Evolutionary conservation across 2,329 filamentous ascomycete species (phyloP).

Genomic region (Coleophoma cylindrospora): DNA sequence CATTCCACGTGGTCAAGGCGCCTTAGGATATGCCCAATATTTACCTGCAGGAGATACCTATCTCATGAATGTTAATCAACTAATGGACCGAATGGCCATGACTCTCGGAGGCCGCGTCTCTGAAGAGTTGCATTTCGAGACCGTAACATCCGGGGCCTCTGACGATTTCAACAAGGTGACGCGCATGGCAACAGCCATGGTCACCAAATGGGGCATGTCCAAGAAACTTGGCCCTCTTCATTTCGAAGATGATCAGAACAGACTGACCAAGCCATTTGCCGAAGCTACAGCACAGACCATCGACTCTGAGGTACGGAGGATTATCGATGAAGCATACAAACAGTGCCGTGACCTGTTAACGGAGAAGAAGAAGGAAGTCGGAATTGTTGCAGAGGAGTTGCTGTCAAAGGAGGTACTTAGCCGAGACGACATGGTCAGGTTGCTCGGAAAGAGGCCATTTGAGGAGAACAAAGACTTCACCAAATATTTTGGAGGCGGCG

Average conservation of each 20-base stretch:
- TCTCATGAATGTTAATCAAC: slow-evolving; percentile 89
- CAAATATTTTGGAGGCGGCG: slow-evolving; percentile 75
- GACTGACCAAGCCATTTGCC: slow-evolving; percentile 90
- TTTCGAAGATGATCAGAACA: slow-evolving; percentile 78
- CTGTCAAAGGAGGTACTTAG: slow-evolving; percentile 86
- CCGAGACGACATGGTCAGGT: slow-evolving; percentile 84
- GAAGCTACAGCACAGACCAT: slow-evolving; percentile 91
- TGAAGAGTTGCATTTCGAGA: slow-evolving; percentile 95
- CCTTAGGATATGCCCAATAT: slow-evolving; percentile 94
- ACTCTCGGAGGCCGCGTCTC: slow-evolving; percentile 92
- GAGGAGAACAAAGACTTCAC: slow-evolving; percentile 80
- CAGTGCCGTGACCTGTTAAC: slow-evolving; percentile 80
- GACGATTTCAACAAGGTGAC: slow-evolving; percentile 99
- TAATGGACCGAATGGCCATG: slow-evolving; percentile 99
- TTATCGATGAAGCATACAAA: slow-evolving; percentile 88
- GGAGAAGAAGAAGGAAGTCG: slow-evolving; percentile 84
- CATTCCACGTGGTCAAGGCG: slow-evolving; percentile 90
- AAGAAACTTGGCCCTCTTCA: slow-evolving; percentile 88
- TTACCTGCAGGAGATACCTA: slow-evolving; percentile 89
- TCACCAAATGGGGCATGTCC: slow-evolving; percentile 99
- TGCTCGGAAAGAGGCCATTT: slow-evolving; percentile 81
- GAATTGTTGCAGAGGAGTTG: slow-evolving; percentile 87
- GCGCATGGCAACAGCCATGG: slow-evolving; percentile 92
- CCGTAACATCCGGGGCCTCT: slow-evolving; percentile 88
- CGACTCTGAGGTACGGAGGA: slow-evolving; percentile 83